Conservation (phyloP, 169 alveolate genomes). For the Cytauxzoon felis region DNA sequence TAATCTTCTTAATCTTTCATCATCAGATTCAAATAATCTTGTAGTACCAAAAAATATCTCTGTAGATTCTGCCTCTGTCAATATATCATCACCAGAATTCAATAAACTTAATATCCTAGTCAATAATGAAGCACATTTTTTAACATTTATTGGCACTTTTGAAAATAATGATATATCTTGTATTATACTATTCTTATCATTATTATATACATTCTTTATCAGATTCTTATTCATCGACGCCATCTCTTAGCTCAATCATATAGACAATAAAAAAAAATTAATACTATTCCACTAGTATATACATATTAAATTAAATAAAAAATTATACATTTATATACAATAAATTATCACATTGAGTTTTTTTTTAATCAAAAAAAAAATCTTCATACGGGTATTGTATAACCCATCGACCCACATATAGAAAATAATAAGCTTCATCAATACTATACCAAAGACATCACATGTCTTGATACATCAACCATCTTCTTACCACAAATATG, state of each 20-base stretch:
- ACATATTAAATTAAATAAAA: background rate
- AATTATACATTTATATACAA: background rate
- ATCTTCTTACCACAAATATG: slow-evolving; percentile 75
- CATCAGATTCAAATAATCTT: slow-evolving; percentile 87
- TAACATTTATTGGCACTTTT: slow-evolving; percentile 78
- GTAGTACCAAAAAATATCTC: slow-evolving; percentile 92
- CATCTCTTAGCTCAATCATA: background rate
- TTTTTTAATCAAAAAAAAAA: no score
- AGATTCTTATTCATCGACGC: background rate
- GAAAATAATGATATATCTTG: slow-evolving; percentile 86
- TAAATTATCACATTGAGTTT: no score
- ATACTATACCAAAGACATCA: slow-evolving; percentile 66
- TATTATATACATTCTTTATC: slow-evolving; percentile 16
- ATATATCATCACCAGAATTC: slow-evolving; percentile 80
- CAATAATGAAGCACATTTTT: slow-evolving; percentile 78
- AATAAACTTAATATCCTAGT: slow-evolving; percentile 78
- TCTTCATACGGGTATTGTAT: no score
- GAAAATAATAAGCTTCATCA: slow-evolving; percentile 55
- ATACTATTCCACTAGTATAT: background rate
- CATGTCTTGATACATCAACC: slow-evolving; percentile 68
- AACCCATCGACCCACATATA: no score
- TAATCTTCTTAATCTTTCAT: slow-evolving; percentile 86
- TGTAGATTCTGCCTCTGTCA: slow-evolving; percentile 86
- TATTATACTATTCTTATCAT: slow-evolving; percentile 78
- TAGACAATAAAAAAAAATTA: background rate